Percentiles rank a stretch among this genome's conserved stretches.
These are phyloP conservation scores for Aspergillus saccharolyticus DNA, from an alignment of 495 filamentous ascomycete species.

Conservation along the genomic window DNA sequence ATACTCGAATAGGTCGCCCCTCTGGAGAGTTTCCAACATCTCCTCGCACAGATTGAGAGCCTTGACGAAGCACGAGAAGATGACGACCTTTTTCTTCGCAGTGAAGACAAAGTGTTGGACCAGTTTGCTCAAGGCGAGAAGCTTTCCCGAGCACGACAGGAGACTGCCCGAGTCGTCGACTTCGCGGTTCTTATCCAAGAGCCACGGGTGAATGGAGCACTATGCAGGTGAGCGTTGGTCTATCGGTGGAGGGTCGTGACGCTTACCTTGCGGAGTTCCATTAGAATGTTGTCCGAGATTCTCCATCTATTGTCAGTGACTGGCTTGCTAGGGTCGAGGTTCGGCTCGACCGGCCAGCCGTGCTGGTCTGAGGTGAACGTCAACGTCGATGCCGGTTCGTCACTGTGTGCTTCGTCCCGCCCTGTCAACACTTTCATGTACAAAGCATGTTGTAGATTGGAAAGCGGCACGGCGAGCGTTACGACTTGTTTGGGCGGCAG, in stretches of 20 bases:
- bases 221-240: slow-evolving; percentile 1
- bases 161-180: slow-evolving; percentile 28
- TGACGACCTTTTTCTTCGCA: slow-evolving; percentile 54
- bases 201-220: slow-evolving; percentile 55
- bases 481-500: slow-evolving; percentile 59
- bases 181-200: neutral
- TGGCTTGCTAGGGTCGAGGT: neutral
- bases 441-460: slow-evolving; percentile 58
- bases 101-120: slow-evolving; percentile 52
- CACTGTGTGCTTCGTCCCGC: slow-evolving; percentile 31
- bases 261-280: slow-evolving; percentile 56
- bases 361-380: neutral
- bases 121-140: slow-evolving; percentile 59
- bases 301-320: neutral
- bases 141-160: slow-evolving; percentile 56
- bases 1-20: slow-evolving; percentile 44
- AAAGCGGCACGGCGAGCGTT: slow-evolving; percentile 55
- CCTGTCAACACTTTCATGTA: slow-evolving; percentile 58
- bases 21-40: slow-evolving; percentile 46
- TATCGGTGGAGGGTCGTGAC: neutral
- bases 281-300: slow-evolving; percentile 45
- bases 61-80: slow-evolving; percentile 58
- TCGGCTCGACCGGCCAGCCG: neutral
- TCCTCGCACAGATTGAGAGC: slow-evolving; percentile 59
- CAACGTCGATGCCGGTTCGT: neutral